Evolutionary conservation across 345 rosid genomes (phyloP), one percentile per base, ranked within the genome.

Genomic region (Lepidium didymum): DNA sequence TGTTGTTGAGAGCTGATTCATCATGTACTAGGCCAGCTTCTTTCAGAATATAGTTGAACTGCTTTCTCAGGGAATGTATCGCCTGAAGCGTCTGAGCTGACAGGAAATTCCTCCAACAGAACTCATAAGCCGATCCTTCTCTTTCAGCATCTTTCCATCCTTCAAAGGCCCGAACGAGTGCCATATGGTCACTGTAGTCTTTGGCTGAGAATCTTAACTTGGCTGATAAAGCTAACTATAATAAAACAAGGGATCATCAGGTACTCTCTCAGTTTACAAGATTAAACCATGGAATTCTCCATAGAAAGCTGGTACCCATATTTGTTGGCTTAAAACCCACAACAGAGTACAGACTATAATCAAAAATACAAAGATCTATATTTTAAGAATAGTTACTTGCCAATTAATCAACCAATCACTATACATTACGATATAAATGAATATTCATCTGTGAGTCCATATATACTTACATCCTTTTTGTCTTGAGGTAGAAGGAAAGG

Each of bases 161-260:
- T 81, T 94, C 99, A 60, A 89, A 94, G 56, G 99, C 99, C 47
- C 97, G 99, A 10, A 94, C 99, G 18, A 94, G 91, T 25, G 99
- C 99, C 96, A 91, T 87, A 71, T 94, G 99, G 79, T 94, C 99
- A 70, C 99, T 94, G 80, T 89, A 91, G 80, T 94, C 99, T 82
- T 91, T 94, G 6, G 97, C 96, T 15, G 96, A 91, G 80, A 89
- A 94, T 78, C 96, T 87, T 72, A 93, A 89, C 75, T 94, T 94
- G 45, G 99, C 96, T 45, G 88, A 84, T 77, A 95, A 91, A 53
- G 99, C 99, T 74, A 93, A 78, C 98, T 93, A 75, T 40, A 79
- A 23, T 36, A 72, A 33, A 72, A 49, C 59, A 63, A 53, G 27
- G 16, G 14, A 64, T 31, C 64, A 66, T 52, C 67, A 45, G 62